Evolutionary conservation across 257 asterid species (phyloP).

Genomic region (Solanum microdontum): DNA sequence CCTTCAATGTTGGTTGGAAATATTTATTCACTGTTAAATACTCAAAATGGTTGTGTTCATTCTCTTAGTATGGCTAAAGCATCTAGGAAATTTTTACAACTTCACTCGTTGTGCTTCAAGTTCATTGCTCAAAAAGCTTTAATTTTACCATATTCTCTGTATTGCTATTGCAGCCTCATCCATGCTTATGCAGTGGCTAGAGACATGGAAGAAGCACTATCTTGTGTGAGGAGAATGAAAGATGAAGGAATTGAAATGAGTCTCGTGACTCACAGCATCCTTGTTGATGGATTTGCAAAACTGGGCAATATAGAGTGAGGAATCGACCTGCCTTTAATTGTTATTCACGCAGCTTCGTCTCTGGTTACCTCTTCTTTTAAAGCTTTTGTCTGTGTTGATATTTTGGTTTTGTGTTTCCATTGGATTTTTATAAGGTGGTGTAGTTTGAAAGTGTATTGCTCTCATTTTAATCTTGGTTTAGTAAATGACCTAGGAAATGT

Average conservation of each 20-base stretch:
- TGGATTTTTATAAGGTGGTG: background rate
- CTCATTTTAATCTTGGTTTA: background rate
- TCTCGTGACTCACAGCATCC: conserved; percentile 81
- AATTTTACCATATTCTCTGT: background rate
- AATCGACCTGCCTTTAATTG: background rate
- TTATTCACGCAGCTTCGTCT: background rate
- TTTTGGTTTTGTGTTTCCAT: background rate
- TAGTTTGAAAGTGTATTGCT: background rate
- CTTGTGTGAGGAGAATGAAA: conserved; percentile 81
- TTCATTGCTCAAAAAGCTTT: background rate
- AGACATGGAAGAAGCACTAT: conserved; percentile 97
- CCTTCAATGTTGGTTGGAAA: background rate
- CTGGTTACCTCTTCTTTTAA: background rate
- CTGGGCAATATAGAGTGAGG: conserved; percentile 66
- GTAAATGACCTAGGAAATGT: background rate
- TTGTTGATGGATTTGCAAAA: conserved; percentile 87
- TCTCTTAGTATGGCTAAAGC: background rate
- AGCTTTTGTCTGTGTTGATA: background rate
- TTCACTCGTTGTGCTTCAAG: background rate
- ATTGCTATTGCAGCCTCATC: conserved; percentile 73
- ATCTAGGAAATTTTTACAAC: background rate
- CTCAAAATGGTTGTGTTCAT: background rate
- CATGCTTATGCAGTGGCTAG: conserved; percentile 94
- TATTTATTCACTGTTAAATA: background rate
- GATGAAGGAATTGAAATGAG: conserved; percentile 83